Conservation (phyloP, 352 stramenopile genomes). For the Paralagenidium karlingii region DNA sequence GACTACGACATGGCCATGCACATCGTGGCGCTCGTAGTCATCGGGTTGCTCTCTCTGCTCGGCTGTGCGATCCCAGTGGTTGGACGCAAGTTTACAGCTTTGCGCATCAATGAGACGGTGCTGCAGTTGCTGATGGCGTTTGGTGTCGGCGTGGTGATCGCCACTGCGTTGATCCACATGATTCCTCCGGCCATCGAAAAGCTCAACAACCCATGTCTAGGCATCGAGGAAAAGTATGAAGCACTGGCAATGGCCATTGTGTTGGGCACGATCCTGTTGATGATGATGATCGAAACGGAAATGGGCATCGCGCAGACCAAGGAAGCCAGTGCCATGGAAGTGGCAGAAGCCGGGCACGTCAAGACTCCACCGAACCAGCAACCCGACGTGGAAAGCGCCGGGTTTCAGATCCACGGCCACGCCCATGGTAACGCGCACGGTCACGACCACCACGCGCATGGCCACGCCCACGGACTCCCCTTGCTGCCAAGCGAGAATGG, state of each 20-base stretch:
- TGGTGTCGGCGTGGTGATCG: conserved; percentile 50
- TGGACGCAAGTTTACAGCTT: conserved; percentile 17
- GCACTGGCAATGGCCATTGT: conserved; percentile 39
- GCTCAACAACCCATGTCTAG: conserved; percentile 42
- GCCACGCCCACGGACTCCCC: too few species aligned
- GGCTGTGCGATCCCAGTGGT: conserved; percentile 33
- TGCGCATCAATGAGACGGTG: conserved; percentile 20
- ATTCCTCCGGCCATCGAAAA: conserved; percentile 41
- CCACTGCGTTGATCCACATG: conserved; percentile 65
- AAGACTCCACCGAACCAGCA: too few species aligned
- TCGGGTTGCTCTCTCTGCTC: conserved; percentile 28
- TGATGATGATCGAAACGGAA: conserved; percentile 58
- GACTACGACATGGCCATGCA: conserved; percentile 39
- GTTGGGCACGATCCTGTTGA: conserved; percentile 38
- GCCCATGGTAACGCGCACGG: too few species aligned
- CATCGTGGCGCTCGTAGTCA: conserved; percentile 33
- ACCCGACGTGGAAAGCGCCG: conserved; percentile 42
- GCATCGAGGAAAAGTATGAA: conserved; percentile 37
- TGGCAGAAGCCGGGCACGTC: too few species aligned
- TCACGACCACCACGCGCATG: too few species aligned
- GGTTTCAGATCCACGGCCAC: too few species aligned
- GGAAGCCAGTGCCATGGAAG: too few species aligned
- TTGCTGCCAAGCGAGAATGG: too few species aligned
- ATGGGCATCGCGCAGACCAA: too few species aligned
- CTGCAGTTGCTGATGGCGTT: conserved; percentile 44